Evolutionary conservation across 2,329 filamentous ascomycete genomes (phyloP), one percentile per base, ranked within the genome.

Genomic region (Alternaria viburni): DNA sequence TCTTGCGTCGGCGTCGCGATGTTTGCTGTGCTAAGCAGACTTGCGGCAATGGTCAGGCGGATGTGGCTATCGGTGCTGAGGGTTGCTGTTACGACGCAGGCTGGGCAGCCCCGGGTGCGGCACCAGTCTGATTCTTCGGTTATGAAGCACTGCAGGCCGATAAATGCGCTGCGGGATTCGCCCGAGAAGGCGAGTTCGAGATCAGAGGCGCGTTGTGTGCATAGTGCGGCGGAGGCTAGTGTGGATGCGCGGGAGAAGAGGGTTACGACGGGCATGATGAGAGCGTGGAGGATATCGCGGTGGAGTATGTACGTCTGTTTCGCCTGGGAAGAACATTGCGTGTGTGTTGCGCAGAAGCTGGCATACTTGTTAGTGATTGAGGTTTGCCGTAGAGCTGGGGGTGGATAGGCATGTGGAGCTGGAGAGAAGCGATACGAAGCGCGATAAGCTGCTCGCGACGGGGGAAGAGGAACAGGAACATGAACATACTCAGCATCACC

Each of bases 101-200:
- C 83, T 74, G 87, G 86, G 74, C 87, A 89, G 25, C 86, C 86
- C 25, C 82, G 77, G 2, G 85, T 87, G 61, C 83, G 78, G 69
- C 85, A 87, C 86, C 86, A 89, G 65, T 88, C 84, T 62, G 85
- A 83, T 66, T 87, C 86, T 55, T 87, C 86, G 11, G 79, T 80
- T 21, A 89, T 74, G 62, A 88, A 87, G 75, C 86, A 88, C 65
- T 88, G 85, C 36, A 89, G 80, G 83, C 86, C 88, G 56, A 87
- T 78, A 70, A 87, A 89, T 1, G 87, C 86, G 62, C 83, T 83
- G 47, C 87, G 83, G 5, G 86, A 86, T 56, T 86, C 84, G 6
- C 85, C 85, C 2, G 83, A 81, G 73, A 87, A 89, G 3, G 86
- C 87, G 45, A 86, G 82, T 70, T 88, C 87, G 6, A 86, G 81